Base-by-base conservation (phyloP, 371 early-diverging fungal genomes). In the Apophysomyces ossiformis region DNA sequence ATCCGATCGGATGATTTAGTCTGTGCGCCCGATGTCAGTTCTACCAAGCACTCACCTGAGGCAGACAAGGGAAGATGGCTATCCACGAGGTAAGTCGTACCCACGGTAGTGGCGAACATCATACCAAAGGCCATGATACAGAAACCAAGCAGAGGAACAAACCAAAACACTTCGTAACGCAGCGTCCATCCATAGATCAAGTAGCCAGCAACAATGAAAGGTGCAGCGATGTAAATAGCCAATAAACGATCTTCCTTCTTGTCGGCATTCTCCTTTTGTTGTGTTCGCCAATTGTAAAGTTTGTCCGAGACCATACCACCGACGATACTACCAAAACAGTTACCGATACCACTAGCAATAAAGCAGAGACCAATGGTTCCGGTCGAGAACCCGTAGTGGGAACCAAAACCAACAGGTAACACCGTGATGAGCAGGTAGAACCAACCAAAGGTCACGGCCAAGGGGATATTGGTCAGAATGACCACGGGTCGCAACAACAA, bases 301-400 rank as follows among this genome's bases (percentile, higher is more conserved):
- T 62, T 68, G 50, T 79, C 77, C 0, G 75, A 72, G 1, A 67
- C 58, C 7, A 73, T 36, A 12, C 87, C 87, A 6, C 84, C 83
- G 4, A 73, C 43, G 1, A 75, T 54, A 0, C 82, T 78, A 0
- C 87, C 87, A 5, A 70, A 4, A 2, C 74, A 63, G 44, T 83
- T 83, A 5, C 88, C 88, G 0, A 83, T 65, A 38, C 85, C 88
- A n/a, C 74, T 72, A 1, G 83, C 69, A 18, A 87, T 56, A 64
- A 72, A 87, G 47, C 80, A 79, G 11, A 85, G 64, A 7, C 87
- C 88, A 37, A 78, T 73, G 2, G 69, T 58, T 9, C 83, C 82
- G 9, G 83, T 77, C n/a, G 75, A 67, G 43, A 87, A 77, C 0
- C 67, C 47, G 43, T 86, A 87, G 2, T 78, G 38, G 1, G 54